Conservation (phyloP, 2,329 filamentous ascomycete species). For the Pestalotiopsis sp. region DNA sequence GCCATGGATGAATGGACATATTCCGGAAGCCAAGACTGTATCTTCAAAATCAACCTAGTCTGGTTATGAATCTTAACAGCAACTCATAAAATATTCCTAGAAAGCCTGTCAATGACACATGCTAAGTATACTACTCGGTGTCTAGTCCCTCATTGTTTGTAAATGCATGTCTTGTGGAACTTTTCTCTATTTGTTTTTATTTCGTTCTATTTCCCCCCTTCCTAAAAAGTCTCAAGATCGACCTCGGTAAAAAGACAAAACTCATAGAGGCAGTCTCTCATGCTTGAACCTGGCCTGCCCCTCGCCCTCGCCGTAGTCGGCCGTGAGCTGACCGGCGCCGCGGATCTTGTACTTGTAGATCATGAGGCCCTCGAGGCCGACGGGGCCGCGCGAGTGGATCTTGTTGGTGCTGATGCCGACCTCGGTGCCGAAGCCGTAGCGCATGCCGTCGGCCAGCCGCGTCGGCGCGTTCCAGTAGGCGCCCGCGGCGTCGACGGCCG, state of each 20-base stretch:
- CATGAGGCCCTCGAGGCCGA: constrained; percentile 90
- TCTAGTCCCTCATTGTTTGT: not conserved
- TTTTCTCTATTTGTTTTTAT: not conserved
- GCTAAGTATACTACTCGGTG: not conserved
- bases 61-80: no score
- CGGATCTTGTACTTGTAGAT: constrained; percentile 97
- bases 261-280: constrained; percentile 50
- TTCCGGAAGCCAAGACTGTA: no score
- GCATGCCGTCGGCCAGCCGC: constrained; percentile 93
- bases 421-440: constrained; percentile 96
- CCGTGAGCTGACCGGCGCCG: constrained; percentile 81
- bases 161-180: no score
- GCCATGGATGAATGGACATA: no score
- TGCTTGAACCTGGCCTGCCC: constrained; percentile 63
- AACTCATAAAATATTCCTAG: no score
- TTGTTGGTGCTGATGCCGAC: constrained; percentile 99
- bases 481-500: constrained; percentile 82
- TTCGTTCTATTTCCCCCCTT: not conserved
- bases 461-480: constrained; percentile 98
- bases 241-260: not conserved
- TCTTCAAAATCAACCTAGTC: no score
- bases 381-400: constrained; percentile 91
- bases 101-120: no score
- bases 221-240: not conserved
- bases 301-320: constrained; percentile 70